These are phyloP conservation scores for Santalum album DNA, from an alignment of 164 flowering plant genomes.

Conservation along the genomic window DNA sequence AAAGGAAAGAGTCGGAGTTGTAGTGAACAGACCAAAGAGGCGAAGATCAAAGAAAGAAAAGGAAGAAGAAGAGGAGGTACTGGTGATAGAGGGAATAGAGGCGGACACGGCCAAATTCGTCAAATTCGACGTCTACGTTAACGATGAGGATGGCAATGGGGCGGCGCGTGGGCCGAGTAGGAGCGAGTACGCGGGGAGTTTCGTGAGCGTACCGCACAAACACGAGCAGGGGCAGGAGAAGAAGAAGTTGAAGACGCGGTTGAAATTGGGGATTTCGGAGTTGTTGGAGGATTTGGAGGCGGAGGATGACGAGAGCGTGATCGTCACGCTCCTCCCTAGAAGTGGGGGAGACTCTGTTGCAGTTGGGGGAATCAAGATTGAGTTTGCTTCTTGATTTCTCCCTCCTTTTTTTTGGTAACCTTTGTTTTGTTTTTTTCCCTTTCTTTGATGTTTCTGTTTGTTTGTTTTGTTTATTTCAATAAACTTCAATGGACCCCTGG, in stretches of 20 bases:
- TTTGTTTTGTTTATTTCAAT: too few relatives aligned
- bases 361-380: neutral
- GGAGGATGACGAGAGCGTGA: neutral
- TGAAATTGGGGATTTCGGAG: neutral
- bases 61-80: conserved; percentile 30
- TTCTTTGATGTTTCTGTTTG: too few relatives aligned
- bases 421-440: too few relatives aligned
- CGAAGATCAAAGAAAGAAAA: conserved; percentile 38
- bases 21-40: conserved; percentile 40
- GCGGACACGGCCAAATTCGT: neutral
- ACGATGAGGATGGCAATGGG: neutral
- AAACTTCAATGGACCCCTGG: too few relatives aligned
- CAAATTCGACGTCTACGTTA: neutral
- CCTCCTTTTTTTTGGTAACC: too few relatives aligned
- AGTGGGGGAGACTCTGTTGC: neutral
- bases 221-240: neutral
- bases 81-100: neutral
- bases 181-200: neutral
- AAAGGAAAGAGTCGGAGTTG: conserved; percentile 13
- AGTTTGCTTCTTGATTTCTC: neutral
- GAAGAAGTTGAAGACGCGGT: neutral
- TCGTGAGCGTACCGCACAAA: neutral
- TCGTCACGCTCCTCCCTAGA: neutral
- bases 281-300: neutral
- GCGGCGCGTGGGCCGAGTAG: neutral